These are phyloP conservation scores for Diaporthe sp. DNA, from an alignment of 2,329 filamentous ascomycete genomes.

Conservation along the genomic window DNA sequence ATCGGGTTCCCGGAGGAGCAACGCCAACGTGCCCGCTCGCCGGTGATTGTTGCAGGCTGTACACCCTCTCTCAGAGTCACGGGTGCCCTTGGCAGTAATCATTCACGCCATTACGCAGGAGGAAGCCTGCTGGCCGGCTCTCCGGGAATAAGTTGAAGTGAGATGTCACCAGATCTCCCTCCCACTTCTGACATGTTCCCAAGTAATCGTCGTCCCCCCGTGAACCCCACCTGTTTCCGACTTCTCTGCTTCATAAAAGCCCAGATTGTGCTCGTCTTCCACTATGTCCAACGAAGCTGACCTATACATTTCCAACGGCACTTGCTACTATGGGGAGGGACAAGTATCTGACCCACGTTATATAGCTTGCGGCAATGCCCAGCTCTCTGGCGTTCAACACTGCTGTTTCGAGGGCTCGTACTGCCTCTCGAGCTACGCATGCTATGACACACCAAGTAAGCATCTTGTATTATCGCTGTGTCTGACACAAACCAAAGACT, in stretches of 20 bases:
- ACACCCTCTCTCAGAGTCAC: slow-evolving; percentile 1
- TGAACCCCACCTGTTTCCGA: neutral
- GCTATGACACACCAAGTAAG: slow-evolving; percentile 23
- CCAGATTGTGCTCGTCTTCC: neutral
- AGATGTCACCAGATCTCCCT: neutral
- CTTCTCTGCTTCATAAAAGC: neutral
- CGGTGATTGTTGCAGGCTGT: neutral
- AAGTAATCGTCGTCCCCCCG: neutral
- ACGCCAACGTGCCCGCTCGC: slow-evolving; percentile 1
- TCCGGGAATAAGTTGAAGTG: neutral
- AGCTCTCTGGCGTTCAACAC: slow-evolving; percentile 23
- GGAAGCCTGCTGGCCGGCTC: neutral
- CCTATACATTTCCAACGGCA: slow-evolving; percentile 27
- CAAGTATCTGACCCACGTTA: slow-evolving; percentile 27
- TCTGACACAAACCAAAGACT: neutral
- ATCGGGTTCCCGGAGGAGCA: neutral
- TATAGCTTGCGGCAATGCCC: slow-evolving; percentile 24
- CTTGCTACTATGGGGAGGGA: slow-evolving; percentile 26
- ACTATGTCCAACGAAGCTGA: slow-evolving; percentile 29
- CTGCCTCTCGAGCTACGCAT: slow-evolving; percentile 27
- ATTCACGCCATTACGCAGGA: neutral
- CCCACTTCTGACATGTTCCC: neutral
- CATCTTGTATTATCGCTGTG: too few relatives aligned
- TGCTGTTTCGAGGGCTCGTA: slow-evolving; percentile 28
- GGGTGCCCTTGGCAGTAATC: neutral